phyloP scores from a whole-genome alignment of 2,329 filamentous ascomycete genomes.

The Thielaviopsis ethacetica region DNA sequence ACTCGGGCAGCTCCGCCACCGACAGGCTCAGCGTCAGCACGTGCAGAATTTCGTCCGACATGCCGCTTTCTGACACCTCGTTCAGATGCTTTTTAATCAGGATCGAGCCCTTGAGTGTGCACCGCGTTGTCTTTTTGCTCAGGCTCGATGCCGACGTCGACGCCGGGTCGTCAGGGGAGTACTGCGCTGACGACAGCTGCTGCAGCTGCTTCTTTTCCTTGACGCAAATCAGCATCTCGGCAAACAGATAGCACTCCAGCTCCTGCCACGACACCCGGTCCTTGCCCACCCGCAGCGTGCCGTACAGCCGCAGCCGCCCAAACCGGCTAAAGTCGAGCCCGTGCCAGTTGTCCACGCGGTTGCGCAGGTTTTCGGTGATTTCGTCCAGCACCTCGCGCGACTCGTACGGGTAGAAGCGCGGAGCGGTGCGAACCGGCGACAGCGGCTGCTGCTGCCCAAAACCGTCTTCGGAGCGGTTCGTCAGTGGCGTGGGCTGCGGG shows the following conservation, averaged over 20 bases:
- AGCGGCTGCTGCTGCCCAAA: conserved; percentile 31
- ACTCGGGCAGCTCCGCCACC: conserved; percentile 80
- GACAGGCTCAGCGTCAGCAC: conserved; percentile 80
- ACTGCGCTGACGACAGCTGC: conserved; percentile 28
- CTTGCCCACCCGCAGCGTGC: conserved; percentile 83
- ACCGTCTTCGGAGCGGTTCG: conserved; percentile 32
- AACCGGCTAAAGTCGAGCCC: conserved; percentile 88
- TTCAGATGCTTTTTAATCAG: conserved; percentile 96
- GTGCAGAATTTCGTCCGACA: conserved; percentile 48
- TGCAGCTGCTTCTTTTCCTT: conserved; percentile 74
- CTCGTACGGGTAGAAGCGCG: conserved; percentile 55
- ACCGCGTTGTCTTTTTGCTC: conserved; percentile 52
- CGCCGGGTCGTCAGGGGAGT: conserved; percentile 45
- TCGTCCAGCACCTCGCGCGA: conserved; percentile 62
- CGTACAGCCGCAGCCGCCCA: conserved; percentile 78
- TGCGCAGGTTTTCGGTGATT: conserved; percentile 69
- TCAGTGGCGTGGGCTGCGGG: conserved; percentile 21
- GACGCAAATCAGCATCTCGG: conserved; percentile 97
- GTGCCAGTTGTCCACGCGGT: conserved; percentile 96
- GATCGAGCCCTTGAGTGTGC: conserved; percentile 91
- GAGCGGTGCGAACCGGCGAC: conserved; percentile 40
- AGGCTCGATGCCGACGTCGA: conserved; percentile 18
- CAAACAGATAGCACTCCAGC: conserved; percentile 89
- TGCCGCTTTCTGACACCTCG: conserved; percentile 58
- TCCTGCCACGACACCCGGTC: conserved; percentile 96